Evolutionary conservation across 345 rosid species (phyloP), one percentile per base, ranked within the genome.

Genomic region (Passiflora organensis): DNA sequence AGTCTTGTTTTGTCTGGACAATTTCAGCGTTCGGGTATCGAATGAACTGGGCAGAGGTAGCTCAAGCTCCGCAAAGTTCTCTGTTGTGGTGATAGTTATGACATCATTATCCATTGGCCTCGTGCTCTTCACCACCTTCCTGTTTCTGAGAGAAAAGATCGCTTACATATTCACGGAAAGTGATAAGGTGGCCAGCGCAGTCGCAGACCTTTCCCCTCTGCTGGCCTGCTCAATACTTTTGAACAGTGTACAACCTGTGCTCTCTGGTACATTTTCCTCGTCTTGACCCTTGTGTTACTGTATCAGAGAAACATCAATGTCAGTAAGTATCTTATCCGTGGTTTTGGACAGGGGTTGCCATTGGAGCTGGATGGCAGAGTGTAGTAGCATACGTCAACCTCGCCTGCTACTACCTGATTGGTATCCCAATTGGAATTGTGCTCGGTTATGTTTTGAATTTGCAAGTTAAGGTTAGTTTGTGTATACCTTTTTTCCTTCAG

Each of bases 311-410:
- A 2, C 0, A 45, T 14, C 10, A 45, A 13, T 15, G 48, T 14
- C 18, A 6, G 6, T 25, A 19, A 5, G 22, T 23, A 8, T 28
- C 14, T 15, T 18, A 39, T 22, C 43, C 22, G 6, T 24, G 12
- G 15, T 22, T 34, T n/a, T 10, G 12, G 21, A 59, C 67, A 87
- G 93, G 96, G 53, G 94, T 88, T 22, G 90, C 90, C 0, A 54
- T 83, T 0, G 94, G 96, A 49, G 85, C 86, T 3, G 94, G 94
- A 39, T 83, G 94, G 96, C 96, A 88, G 53, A 74, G 86, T 69
- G 72, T 62, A 10, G 96, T 88, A 10, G 83, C 91, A 3, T 85
- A 77, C 23, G 85, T 85, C 51, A 83, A 88, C 66, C 64, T 88
- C 42, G 60, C 86, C 17, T 80, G 83, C 56, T 88, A 85, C 71